Conservation (phyloP, 2,329 filamentous ascomycete genomes). For the Exophiala aquamarina region DNA sequence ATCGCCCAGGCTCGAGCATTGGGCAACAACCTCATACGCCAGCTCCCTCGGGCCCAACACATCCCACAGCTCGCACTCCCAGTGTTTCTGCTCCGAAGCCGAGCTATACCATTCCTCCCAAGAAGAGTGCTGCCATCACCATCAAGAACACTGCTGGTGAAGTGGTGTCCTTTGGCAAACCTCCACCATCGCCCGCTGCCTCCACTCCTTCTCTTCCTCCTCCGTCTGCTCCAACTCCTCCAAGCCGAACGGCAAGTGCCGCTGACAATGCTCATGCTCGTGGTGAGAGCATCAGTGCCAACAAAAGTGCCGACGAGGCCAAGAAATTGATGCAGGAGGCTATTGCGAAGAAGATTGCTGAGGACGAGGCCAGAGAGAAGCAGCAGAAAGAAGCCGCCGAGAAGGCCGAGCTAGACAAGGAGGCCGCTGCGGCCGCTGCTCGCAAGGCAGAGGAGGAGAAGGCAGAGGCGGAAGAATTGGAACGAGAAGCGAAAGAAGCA, state of each 20-base stretch:
- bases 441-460: constrained; percentile 29
- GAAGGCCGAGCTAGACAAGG: constrained; percentile 42
- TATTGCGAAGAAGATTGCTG: constrained; percentile 52
- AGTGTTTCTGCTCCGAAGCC: constrained; percentile 61
- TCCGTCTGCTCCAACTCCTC: constrained; percentile 74
- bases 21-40: constrained; percentile 55
- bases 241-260: constrained; percentile 70
- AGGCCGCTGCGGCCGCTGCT: constrained; percentile 42
- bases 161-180: constrained; percentile 69
- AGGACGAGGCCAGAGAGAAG: constrained; percentile 48
- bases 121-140: constrained; percentile 71
- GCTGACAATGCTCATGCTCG: constrained; percentile 65
- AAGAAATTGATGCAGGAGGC: constrained; percentile 69
- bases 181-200: constrained; percentile 60
- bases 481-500: constrained; percentile 25
- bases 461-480: constrained; percentile 28
- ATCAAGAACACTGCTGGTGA: constrained; percentile 82
- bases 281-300: constrained; percentile 63
- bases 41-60: constrained; percentile 45
- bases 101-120: constrained; percentile 62
- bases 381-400: constrained; percentile 35
- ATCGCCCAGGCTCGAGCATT: constrained; percentile 61
- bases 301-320: constrained; percentile 78
- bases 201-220: constrained; percentile 60
- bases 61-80: constrained; percentile 57